Conservation (phyloP, 2,329 filamentous ascomycete species). For the Sporothrix schenckii region DNA sequence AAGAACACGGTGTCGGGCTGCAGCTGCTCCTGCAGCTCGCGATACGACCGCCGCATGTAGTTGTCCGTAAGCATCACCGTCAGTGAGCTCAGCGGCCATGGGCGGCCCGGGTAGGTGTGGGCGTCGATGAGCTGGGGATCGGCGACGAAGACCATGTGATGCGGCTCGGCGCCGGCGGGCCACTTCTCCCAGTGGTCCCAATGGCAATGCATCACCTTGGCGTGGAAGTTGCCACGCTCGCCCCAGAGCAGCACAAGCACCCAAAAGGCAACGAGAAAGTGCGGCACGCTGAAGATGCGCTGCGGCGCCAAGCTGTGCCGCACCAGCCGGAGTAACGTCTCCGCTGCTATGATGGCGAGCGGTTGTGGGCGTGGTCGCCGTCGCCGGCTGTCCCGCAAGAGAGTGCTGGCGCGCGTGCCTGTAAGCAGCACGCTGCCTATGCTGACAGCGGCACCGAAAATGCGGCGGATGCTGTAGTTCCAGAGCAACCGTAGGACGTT, state of each 20-base stretch:
- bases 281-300: conserved; percentile 64
- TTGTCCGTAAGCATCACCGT: conserved; percentile 74
- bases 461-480: conserved; percentile 33
- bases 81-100: conserved; percentile 59
- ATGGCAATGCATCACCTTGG: conserved; percentile 69
- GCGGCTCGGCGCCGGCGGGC: conserved; percentile 77
- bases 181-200: conserved; percentile 93
- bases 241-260: conserved; percentile 78
- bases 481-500: conserved; percentile 43
- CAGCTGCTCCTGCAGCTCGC: conserved; percentile 72
- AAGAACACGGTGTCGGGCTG: conserved; percentile 90
- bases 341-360: conserved; percentile 36
- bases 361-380: conserved; percentile 33
- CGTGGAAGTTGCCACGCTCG: conserved; percentile 76
- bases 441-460: conserved; percentile 6
- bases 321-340: conserved; percentile 39
- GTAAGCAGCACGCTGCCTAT: conserved; percentile 28
- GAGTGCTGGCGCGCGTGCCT: conserved; percentile 29
- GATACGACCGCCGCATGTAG: conserved; percentile 83
- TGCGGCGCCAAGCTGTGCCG: conserved; percentile 54
- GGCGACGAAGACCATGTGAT: conserved; percentile 81
- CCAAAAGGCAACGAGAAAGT: conserved; percentile 74
- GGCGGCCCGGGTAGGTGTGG: conserved; percentile 87
- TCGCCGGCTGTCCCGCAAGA: conserved; percentile 30
- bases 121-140: conserved; percentile 92